phyloP scores from a whole-genome alignment of 345 rosid genomes.

The Camelina sativa region DNA sequence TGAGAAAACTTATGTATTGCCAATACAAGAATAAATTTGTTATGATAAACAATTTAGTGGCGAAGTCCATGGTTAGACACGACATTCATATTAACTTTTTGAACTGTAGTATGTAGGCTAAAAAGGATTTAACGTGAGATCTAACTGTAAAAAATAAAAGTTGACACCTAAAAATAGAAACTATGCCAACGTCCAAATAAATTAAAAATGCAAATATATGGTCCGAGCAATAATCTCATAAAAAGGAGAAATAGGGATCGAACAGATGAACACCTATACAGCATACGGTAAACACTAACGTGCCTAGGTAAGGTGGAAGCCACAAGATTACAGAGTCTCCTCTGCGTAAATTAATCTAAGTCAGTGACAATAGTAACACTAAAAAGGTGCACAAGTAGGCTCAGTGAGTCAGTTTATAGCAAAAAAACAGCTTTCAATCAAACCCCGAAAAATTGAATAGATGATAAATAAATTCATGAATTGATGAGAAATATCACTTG shows the following conservation, averaged over 20 bases:
- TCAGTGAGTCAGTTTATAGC: conserved; percentile 43
- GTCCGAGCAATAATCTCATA: conserved; percentile 4
- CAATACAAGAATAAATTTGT: conserved; percentile 4
- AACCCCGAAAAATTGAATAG: conserved; percentile 29
- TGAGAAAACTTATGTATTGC: background rate
- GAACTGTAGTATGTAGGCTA: background rate
- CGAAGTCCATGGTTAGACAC: background rate
- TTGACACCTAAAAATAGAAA: background rate
- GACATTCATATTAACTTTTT: background rate
- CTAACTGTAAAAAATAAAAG: background rate
- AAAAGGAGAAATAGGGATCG: background rate
- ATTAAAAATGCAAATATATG: conserved; percentile 3
- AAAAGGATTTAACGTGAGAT: background rate
- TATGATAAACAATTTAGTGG: background rate
- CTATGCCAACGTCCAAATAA: background rate
- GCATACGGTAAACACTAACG: conserved; percentile 11
- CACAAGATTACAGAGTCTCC: conserved; percentile 16
- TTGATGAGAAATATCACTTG: background rate
- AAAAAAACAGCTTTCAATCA: conserved; percentile 30
- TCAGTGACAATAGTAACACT: conserved; percentile 29
- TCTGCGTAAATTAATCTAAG: conserved; percentile 21
- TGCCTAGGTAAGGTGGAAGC: conserved; percentile 11
- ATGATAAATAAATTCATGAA: conserved; percentile 19
- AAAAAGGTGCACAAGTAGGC: conserved; percentile 37
- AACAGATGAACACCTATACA: conserved; percentile 9